Conservation (phyloP, 1,139 yeast species). For the Protomyces gravidus region DNA sequence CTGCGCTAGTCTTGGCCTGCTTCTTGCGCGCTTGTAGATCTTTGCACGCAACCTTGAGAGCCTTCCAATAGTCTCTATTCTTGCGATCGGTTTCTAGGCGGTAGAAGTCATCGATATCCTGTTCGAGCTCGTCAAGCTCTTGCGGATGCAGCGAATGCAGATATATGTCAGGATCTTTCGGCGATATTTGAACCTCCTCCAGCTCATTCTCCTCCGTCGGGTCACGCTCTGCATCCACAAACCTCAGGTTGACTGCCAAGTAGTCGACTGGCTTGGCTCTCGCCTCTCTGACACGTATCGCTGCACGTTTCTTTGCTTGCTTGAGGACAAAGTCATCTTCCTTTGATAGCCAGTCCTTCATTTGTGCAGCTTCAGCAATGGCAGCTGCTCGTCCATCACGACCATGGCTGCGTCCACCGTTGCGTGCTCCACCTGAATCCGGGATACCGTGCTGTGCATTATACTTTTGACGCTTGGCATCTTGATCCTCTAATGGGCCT, state of each 20-base stretch:
- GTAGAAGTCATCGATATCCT: slow-evolving; percentile 34
- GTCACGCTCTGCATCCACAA: slow-evolving; percentile 34
- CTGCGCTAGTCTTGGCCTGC: slow-evolving; percentile 23
- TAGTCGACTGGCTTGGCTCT: slow-evolving; percentile 39
- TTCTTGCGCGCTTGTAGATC: slow-evolving; percentile 23
- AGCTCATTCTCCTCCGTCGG: slow-evolving; percentile 33
- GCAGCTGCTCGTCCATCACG: slow-evolving; percentile 25
- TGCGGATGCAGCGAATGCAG: slow-evolving; percentile 31
- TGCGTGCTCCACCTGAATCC: neutral
- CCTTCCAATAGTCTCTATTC: slow-evolving; percentile 37
- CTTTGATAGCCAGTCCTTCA: slow-evolving; percentile 38
- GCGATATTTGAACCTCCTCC: slow-evolving; percentile 34
- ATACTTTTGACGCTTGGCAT: neutral
- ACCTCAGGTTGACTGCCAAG: slow-evolving; percentile 36
- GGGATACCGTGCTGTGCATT: neutral
- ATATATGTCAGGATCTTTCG: slow-evolving; percentile 34
- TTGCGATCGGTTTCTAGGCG: slow-evolving; percentile 33
- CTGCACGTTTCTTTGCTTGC: slow-evolving; percentile 40
- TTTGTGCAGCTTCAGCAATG: slow-evolving; percentile 21
- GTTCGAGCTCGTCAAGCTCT: slow-evolving; percentile 34
- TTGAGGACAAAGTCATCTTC: slow-evolving; percentile 40
- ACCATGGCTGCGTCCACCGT: neutral
- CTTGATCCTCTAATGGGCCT: neutral
- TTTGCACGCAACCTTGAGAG: slow-evolving; percentile 27
- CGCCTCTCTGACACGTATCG: slow-evolving; percentile 39